These are phyloP conservation scores for Ganoderma sinense DNA, from an alignment of 1,284 basidiomycete species.

Conservation along the genomic window DNA sequence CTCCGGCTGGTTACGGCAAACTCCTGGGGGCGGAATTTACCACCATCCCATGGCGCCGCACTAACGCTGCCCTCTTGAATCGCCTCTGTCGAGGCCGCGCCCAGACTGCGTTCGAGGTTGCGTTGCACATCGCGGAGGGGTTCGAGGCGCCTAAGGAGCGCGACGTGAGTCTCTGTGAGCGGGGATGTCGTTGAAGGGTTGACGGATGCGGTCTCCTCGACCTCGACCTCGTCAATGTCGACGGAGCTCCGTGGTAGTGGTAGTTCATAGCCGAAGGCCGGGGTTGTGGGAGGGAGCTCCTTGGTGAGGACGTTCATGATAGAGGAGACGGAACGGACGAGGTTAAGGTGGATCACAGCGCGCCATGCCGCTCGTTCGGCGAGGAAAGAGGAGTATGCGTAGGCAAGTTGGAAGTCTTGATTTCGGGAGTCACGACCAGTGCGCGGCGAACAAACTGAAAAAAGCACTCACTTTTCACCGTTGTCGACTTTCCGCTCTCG, in stretches of 20 bases:
- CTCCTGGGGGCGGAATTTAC: slow-evolving; percentile 28
- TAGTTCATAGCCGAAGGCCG: slow-evolving; percentile 2
- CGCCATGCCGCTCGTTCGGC: slow-evolving; percentile 67
- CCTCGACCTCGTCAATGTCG: slow-evolving; percentile 25
- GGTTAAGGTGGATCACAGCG: slow-evolving; percentile 68
- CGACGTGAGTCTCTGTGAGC: slow-evolving; percentile 50
- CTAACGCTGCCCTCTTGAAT: slow-evolving; percentile 11
- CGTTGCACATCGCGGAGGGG: slow-evolving; percentile 58
- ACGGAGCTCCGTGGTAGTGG: not conserved
- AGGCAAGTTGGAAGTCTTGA: slow-evolving; percentile 47
- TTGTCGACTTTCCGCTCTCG: slow-evolving; percentile 61
- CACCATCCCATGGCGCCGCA: slow-evolving; percentile 29
- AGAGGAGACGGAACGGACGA: slow-evolving; percentile 62
- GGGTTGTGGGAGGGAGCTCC: slow-evolving; percentile 42
- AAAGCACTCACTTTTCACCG: slow-evolving; percentile 64
- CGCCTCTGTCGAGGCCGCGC: slow-evolving; percentile 40
- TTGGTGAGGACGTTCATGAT: slow-evolving; percentile 58
- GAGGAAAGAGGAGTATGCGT: slow-evolving; percentile 58
- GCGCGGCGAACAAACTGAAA: not conserved
- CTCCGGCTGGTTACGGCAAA: slow-evolving; percentile 35
- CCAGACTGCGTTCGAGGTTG: slow-evolving; percentile 57
- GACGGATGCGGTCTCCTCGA: slow-evolving; percentile 12
- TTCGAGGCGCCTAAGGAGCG: slow-evolving; percentile 54
- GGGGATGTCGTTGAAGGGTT: slow-evolving; percentile 16
- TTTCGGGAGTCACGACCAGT: not conserved